Conservation (phyloP, 495 filamentous ascomycete genomes). For the Tetracladium marchalianum region DNA sequence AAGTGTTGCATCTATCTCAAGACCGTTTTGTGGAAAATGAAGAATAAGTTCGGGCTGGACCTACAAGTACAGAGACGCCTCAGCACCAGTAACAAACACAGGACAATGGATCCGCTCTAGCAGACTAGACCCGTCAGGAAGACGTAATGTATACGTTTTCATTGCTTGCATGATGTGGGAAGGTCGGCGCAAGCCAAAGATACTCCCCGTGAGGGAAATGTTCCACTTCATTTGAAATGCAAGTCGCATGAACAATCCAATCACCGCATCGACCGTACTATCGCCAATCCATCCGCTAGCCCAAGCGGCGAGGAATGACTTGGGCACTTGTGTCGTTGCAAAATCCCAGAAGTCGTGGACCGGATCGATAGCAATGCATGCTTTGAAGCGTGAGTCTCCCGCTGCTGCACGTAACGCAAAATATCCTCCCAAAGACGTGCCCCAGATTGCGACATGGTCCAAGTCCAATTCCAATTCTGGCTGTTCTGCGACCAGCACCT, state of each 20-base stretch:
- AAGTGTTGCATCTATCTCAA: too few species aligned
- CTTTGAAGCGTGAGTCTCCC: conserved; percentile 34
- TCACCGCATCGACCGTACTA: conserved; percentile 18
- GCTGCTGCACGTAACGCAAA: conserved; percentile 28
- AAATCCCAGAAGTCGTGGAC: conserved; percentile 31
- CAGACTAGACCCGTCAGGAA: neutral
- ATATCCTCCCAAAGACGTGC: conserved; percentile 36
- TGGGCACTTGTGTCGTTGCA: conserved; percentile 20
- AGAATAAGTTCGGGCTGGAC: conserved; percentile 5
- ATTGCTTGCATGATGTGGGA: conserved; percentile 14
- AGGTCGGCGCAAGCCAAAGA: conserved; percentile 15
- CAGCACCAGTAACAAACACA: conserved; percentile 16
- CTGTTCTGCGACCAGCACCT: neutral
- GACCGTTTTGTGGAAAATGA: too few species aligned
- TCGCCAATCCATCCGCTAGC: conserved; percentile 24
- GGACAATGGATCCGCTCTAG: conserved; percentile 17
- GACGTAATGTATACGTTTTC: conserved; percentile 3
- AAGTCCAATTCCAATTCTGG: conserved; percentile 32
- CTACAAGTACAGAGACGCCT: conserved; percentile 8
- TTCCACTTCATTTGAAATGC: conserved; percentile 30
- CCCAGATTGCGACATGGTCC: conserved; percentile 27
- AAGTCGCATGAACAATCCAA: conserved; percentile 1
- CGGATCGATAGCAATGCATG: conserved; percentile 32
- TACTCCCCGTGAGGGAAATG: conserved; percentile 15
- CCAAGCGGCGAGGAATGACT: conserved; percentile 19